These are phyloP conservation scores for Nannochloris sp. DNA, from an alignment of 139 green algal genomes.

Conservation along the genomic window DNA sequence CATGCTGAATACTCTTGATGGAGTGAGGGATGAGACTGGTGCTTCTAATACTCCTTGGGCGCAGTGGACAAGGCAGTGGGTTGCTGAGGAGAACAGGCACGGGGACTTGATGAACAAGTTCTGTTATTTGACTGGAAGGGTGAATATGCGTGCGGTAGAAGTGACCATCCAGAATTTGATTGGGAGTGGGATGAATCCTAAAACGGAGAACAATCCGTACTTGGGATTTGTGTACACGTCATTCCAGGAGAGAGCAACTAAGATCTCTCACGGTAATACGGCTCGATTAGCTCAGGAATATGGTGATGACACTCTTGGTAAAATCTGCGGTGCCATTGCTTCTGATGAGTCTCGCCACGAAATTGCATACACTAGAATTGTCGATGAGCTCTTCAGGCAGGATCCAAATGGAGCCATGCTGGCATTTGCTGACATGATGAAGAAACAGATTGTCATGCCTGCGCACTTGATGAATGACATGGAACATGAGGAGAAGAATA, in stretches of 20 bases:
- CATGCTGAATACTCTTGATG: constrained; percentile 99
- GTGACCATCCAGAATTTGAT: constrained; percentile 98
- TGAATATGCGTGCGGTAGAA: constrained; percentile 49
- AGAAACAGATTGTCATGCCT: constrained; percentile 98
- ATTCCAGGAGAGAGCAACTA: constrained; percentile 95
- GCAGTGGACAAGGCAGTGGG: constrained; percentile 74
- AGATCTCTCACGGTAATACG: constrained; percentile 94
- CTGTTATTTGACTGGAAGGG: constrained; percentile 53
- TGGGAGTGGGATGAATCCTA: constrained; percentile 87
- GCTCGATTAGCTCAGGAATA: constrained; percentile 74
- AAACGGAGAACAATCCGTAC: constrained; percentile 99
- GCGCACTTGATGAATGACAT: constrained; percentile 95
- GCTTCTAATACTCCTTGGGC: constrained; percentile 58
- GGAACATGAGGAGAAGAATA: constrained; percentile 52
- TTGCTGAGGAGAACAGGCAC: constrained; percentile 93
- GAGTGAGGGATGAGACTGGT: constrained; percentile 79
- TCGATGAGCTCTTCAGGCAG: constrained; percentile 77
- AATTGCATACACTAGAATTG: constrained; percentile 86
- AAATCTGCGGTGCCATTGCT: constrained; percentile 87
- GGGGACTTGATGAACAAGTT: constrained; percentile 76
- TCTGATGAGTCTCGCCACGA: constrained; percentile 94
- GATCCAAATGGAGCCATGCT: constrained; percentile 84
- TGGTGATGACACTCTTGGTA: constrained; percentile 74
- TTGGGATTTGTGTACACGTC: constrained; percentile 97
- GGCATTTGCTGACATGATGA: constrained; percentile 97